Evolutionary conservation across 805 yeast species (phyloP).

Genomic region (Starmerella bombicola): DNA sequence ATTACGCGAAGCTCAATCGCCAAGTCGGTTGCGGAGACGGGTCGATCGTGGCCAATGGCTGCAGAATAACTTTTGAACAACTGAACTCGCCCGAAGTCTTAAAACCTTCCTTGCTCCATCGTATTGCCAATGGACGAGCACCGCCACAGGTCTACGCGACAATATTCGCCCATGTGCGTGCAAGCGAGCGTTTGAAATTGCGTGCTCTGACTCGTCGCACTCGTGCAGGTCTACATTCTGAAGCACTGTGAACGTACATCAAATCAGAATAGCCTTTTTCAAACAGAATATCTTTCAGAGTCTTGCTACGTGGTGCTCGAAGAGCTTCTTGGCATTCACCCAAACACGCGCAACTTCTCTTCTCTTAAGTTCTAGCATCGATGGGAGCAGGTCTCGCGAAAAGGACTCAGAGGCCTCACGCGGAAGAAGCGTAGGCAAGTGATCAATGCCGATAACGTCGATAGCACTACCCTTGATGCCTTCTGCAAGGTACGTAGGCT

Average conservation of each 20-base stretch:
- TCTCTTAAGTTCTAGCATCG: conserved; percentile 69
- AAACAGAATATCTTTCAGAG: too few relatives aligned
- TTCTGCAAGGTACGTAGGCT: conserved; percentile 74
- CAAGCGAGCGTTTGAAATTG: too few relatives aligned
- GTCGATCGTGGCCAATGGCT: background rate
- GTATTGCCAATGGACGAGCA: background rate
- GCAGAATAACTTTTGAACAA: background rate
- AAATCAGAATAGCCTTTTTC: too few relatives aligned
- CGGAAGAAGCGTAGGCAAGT: conserved; percentile 87
- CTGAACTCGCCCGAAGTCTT: background rate
- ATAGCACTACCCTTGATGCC: conserved; percentile 72
- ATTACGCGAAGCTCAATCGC: background rate
- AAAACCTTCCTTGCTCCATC: background rate
- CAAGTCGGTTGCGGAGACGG: background rate
- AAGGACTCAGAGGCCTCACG: conserved; percentile 94
- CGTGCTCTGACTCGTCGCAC: too few relatives aligned
- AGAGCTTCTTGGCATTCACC: conserved; percentile 75
- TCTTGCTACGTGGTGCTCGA: conserved; percentile 72
- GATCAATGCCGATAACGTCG: conserved; percentile 91
- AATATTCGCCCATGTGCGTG: background rate
- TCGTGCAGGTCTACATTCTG: too few relatives aligned
- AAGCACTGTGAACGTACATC: too few relatives aligned
- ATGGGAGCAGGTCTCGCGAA: conserved; percentile 77
- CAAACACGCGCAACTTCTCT: conserved; percentile 81
- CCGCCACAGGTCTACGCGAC: background rate